A percentile compares a stretch with the other conserved stretches of the same genome.
Evolutionary conservation across 805 yeast genomes (phyloP).

Genomic region (Lipomyces chichibuensis): DNA sequence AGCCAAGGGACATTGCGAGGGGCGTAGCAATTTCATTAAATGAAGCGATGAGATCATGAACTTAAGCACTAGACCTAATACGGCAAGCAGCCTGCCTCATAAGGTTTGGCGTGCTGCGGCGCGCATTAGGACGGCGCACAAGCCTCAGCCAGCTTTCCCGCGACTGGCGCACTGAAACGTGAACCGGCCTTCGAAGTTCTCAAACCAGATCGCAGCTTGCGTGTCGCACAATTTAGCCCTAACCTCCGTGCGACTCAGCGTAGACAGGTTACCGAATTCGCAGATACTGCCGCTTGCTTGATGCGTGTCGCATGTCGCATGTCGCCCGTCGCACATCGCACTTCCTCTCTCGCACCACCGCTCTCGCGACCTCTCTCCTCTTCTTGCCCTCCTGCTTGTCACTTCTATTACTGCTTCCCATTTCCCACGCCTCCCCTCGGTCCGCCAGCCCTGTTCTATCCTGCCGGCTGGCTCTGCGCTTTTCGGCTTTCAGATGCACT

Average conservation of each 20-base stretch:
- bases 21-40: neutral
- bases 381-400: slow-evolving; percentile 2
- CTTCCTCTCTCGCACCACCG: slow-evolving; percentile 12
- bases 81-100: slow-evolving; percentile 69
- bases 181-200: neutral
- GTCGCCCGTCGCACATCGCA: neutral
- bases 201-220: neutral
- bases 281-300: neutral
- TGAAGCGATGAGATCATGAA: neutral
- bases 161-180: neutral
- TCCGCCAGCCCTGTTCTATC: neutral
- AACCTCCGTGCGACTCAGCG: neutral
- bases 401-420: neutral
- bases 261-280: neutral
- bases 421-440: slow-evolving; percentile 9
- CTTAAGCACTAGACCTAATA: slow-evolving; percentile 48
- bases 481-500: slow-evolving; percentile 22
- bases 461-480: slow-evolving; percentile 2
- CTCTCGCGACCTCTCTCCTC: slow-evolving; percentile 12
- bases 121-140: neutral
- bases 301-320: neutral
- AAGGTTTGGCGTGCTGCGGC: slow-evolving; percentile 50
- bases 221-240: neutral
- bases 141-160: slow-evolving; percentile 3
- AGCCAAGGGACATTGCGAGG: neutral